A percentile compares a stretch with the other conserved stretches of the same genome.
Conservation (phyloP, 192 early-diverging fungal species). For the Gamsiella multidivaricata region DNA sequence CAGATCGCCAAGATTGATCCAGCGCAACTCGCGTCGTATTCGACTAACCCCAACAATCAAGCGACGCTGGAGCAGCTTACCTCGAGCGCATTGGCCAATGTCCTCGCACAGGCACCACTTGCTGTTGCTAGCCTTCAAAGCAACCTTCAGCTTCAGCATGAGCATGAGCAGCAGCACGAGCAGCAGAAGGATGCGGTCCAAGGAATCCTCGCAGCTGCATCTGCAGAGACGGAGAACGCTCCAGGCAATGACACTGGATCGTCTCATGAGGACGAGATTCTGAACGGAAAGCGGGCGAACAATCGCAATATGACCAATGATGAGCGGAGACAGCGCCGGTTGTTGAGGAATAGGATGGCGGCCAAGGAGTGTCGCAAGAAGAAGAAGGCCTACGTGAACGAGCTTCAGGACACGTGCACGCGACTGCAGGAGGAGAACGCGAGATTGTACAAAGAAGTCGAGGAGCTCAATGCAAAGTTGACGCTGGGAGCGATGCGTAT, state of each 20-base stretch:
- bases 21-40: constrained; percentile 40
- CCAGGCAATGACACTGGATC: constrained; percentile 23
- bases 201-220: constrained; percentile 23
- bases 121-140: constrained; percentile 19
- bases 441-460: constrained; percentile 69
- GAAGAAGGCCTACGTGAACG: constrained; percentile 82
- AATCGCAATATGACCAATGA: constrained; percentile 68
- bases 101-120: constrained; percentile 35
- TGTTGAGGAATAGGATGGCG: constrained; percentile 81
- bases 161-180: constrained; percentile 25
- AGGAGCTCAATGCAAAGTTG: constrained; percentile 76
- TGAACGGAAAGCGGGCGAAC: constrained; percentile 22
- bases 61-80: constrained; percentile 48
- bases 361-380: constrained; percentile 89
- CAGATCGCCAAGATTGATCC: constrained; percentile 50
- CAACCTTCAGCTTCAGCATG: constrained; percentile 26
- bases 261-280: constrained; percentile 31
- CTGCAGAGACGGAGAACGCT: constrained; percentile 17
- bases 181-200: constrained; percentile 34
- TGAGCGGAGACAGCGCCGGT: constrained; percentile 78
- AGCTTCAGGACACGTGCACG: constrained; percentile 73
- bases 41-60: constrained; percentile 53
- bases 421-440: constrained; percentile 74
- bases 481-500: constrained; percentile 63
- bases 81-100: constrained; percentile 48